phyloP scores from a whole-genome alignment of 2,329 filamentous ascomycete genomes.

The Apiospora arundinis region DNA sequence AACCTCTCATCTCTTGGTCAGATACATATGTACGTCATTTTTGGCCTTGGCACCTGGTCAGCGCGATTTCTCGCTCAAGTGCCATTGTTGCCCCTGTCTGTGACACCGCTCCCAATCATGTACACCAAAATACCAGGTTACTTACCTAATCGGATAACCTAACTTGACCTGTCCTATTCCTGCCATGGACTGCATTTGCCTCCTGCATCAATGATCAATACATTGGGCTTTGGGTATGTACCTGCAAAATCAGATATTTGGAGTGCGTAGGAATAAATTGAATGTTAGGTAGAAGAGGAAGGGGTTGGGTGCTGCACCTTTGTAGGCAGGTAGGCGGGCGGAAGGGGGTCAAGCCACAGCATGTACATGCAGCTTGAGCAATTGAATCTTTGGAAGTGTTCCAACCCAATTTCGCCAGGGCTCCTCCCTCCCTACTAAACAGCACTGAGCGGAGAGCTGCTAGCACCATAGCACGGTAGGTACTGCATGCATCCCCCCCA shows the following conservation, averaged over 20 bases:
- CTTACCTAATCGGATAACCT: not conserved
- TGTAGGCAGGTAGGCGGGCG: not conserved
- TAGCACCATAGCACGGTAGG: not conserved
- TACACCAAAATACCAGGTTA: not conserved
- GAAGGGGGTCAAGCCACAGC: not conserved
- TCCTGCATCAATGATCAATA: too few relatives aligned
- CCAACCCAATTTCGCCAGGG: not conserved
- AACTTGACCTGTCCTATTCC: not conserved
- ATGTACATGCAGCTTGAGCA: not conserved
- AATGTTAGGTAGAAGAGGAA: not conserved
- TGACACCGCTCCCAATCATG: not conserved
- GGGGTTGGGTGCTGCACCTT: not conserved
- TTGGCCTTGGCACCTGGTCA: constrained; percentile 8
- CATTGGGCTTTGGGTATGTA: not conserved
- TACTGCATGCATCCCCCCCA: not conserved
- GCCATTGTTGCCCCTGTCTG: not conserved
- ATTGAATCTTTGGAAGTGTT: not conserved
- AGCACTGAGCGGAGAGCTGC: not conserved
- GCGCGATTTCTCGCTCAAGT: not conserved
- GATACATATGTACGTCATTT: constrained; percentile 16
- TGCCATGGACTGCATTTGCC: too few relatives aligned
- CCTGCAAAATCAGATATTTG: too few relatives aligned
- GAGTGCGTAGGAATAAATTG: not conserved
- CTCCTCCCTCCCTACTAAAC: not conserved
- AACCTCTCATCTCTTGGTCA: constrained; percentile 1